A percentile compares a stretch with the other conserved stretches of the same genome.
phyloP scores from a whole-genome alignment of 176 grass and related monocot genomes.

The Zea luxurians region DNA sequence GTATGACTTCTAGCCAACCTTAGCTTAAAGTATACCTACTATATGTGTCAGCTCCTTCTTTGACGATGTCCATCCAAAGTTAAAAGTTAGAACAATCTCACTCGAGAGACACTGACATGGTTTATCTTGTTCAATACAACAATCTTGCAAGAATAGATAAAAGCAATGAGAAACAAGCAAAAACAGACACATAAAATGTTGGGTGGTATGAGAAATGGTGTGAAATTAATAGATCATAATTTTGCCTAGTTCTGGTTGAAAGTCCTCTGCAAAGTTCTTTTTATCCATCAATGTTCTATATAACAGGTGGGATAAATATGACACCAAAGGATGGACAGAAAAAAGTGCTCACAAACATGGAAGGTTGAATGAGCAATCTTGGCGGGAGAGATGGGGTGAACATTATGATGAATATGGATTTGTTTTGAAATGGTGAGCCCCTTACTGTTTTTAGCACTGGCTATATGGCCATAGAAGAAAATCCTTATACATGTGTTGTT shows the following conservation, averaged over 20 bases:
- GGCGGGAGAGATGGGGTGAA: slow-evolving; percentile 99
- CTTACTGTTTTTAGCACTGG: slow-evolving; percentile 26
- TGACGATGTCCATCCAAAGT: neutral
- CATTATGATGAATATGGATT: slow-evolving; percentile 87
- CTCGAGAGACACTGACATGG: neutral
- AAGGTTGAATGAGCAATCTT: slow-evolving; percentile 88
- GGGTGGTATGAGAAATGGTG: slow-evolving; percentile 99
- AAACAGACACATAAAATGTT: slow-evolving; percentile 78
- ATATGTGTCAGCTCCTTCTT: slow-evolving; percentile 2
- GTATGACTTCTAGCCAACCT: too few relatives aligned
- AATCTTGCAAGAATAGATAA: slow-evolving; percentile 97
- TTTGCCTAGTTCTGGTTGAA: slow-evolving; percentile 23
- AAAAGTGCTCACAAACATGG: slow-evolving; percentile 99
- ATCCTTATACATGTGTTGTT: neutral
- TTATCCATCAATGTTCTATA: slow-evolving; percentile 25
- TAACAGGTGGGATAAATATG: slow-evolving; percentile 99
- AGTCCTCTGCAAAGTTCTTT: slow-evolving; percentile 16
- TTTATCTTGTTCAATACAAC: slow-evolving; percentile 39
- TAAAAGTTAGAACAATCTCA: neutral
- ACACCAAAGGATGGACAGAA: slow-evolving; percentile 96
- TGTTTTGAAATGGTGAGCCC: slow-evolving; percentile 89
- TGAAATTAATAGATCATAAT: slow-evolving; percentile 30
- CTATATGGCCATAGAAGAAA: neutral
- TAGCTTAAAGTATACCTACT: neutral
- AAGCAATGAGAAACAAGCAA: slow-evolving; percentile 94